Conservation (phyloP, 495 filamentous ascomycete genomes). For the Tricharina praecox region DNA sequence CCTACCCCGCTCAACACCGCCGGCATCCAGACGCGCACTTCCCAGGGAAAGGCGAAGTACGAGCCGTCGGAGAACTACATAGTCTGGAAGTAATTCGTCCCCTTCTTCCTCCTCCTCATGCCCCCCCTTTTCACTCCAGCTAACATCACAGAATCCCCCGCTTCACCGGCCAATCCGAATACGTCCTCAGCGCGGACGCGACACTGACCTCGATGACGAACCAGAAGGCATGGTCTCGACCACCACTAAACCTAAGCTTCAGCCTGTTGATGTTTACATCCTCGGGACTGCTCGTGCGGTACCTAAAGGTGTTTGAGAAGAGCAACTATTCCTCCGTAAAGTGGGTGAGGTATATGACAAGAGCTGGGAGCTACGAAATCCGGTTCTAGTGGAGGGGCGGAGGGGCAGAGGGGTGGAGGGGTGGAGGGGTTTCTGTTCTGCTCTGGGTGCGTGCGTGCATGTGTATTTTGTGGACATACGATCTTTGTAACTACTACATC, state of each 20-base stretch:
- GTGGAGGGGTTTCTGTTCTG: too few relatives aligned
- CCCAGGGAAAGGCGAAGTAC: constrained; percentile 94
- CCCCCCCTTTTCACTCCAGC: neutral
- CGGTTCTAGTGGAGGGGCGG: too few relatives aligned
- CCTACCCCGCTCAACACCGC: constrained; percentile 96
- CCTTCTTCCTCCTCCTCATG: neutral
- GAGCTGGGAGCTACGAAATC: constrained; percentile 72
- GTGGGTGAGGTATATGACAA: constrained; percentile 99
- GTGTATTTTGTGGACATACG: too few relatives aligned
- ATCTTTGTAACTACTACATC: too few relatives aligned
- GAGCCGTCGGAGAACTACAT: constrained; percentile 96
- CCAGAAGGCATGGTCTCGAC: constrained; percentile 93
- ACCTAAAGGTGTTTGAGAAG: constrained; percentile 99
- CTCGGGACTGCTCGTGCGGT: constrained; percentile 76
- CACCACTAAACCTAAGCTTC: constrained; percentile 81
- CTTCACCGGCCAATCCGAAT: constrained; percentile 91
- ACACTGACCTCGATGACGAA: constrained; percentile 91
- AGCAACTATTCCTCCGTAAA: constrained; percentile 96
- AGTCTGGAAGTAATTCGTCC: constrained; percentile 58
- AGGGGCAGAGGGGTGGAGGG: too few relatives aligned
- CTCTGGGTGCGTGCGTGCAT: too few relatives aligned
- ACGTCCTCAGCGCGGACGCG: constrained; percentile 83
- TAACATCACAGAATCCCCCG: constrained; percentile 45
- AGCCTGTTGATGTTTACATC: constrained; percentile 95
- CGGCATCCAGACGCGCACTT: constrained; percentile 78